Conservation (phyloP, 2,329 filamentous ascomycete genomes). For the Pseudogymnoascus sp. region DNA sequence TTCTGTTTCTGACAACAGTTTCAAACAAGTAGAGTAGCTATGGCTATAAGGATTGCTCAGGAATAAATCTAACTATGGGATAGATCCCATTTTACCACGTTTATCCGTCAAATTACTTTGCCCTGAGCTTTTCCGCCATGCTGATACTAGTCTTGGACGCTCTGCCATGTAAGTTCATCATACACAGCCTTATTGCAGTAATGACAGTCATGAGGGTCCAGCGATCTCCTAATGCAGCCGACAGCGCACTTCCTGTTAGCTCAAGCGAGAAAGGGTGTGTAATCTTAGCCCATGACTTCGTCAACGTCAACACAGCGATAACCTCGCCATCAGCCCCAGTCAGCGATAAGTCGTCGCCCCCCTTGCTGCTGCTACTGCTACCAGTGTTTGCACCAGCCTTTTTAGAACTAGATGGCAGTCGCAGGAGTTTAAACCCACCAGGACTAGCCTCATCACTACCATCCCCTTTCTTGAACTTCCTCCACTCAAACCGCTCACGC, state of each 20-base stretch:
- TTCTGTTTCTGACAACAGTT: background rate
- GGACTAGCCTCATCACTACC: constrained; percentile 11
- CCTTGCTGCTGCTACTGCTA: background rate
- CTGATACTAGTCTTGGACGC: background rate
- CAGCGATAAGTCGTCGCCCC: background rate
- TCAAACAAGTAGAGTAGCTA: background rate
- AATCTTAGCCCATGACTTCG: constrained; percentile 13
- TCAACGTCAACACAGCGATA: constrained; percentile 15
- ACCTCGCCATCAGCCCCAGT: background rate
- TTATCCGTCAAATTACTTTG: background rate
- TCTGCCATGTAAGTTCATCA: constrained; percentile 5
- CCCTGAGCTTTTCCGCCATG: background rate
- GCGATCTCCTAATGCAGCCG: constrained; percentile 9
- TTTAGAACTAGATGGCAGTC: background rate
- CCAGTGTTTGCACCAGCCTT: background rate
- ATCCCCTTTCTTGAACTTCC: constrained; percentile 14
- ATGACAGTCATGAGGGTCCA: constrained; percentile 14
- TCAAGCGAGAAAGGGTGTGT: constrained; percentile 14
- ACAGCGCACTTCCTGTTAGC: constrained; percentile 8
- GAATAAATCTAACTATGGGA: background rate
- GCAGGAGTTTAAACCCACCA: constrained; percentile 3
- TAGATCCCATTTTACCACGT: background rate
- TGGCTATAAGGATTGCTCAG: background rate
- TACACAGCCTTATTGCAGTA: constrained; percentile 14
- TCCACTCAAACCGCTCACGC: constrained; percentile 19